Evolutionary conservation across 2,329 filamentous ascomycete genomes (phyloP).

Genomic region (Erysiphe neolycopersici): DNA sequence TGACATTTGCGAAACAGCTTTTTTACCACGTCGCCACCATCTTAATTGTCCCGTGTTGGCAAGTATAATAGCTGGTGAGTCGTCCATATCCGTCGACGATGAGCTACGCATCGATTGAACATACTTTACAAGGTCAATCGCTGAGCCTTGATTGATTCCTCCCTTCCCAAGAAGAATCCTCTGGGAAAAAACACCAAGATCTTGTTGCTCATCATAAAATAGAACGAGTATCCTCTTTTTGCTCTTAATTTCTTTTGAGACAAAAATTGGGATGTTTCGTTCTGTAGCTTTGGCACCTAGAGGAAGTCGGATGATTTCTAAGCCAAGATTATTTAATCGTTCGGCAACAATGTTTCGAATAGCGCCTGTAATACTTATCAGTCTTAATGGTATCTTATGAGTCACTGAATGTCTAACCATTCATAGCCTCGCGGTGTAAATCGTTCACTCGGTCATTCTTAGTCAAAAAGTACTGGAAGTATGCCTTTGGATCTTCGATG

Average conservation of each 20-base stretch:
- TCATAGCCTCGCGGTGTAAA: constrained; percentile 45
- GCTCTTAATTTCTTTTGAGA: constrained; percentile 25
- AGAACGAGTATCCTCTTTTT: constrained; percentile 43
- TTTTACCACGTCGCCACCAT: constrained; percentile 41
- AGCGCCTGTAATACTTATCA: background rate
- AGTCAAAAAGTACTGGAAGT: constrained; percentile 49
- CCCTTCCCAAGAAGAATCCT: constrained; percentile 34
- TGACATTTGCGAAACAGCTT: constrained; percentile 28
- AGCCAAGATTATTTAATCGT: constrained; percentile 32
- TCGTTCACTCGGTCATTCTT: constrained; percentile 55
- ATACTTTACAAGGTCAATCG: constrained; percentile 31
- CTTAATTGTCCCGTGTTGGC: constrained; percentile 53
- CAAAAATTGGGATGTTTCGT: constrained; percentile 44
- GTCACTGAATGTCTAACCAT: constrained; percentile 24
- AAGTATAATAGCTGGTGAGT: constrained; percentile 36
- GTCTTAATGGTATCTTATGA: background rate
- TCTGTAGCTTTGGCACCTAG: constrained; percentile 19
- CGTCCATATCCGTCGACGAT: constrained; percentile 4
- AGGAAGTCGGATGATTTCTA: constrained; percentile 36
- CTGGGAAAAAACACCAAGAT: constrained; percentile 50
- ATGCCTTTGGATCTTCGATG: constrained; percentile 36
- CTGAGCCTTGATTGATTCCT: constrained; percentile 43
- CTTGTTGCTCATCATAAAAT: constrained; percentile 43
- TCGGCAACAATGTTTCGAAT: constrained; percentile 30
- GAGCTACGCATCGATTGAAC: constrained; percentile 12